Percentiles rank a stretch among this genome's conserved stretches.
Conservation (phyloP, 177 flowering plant genomes). For the Tripterygium wilfordii region DNA sequence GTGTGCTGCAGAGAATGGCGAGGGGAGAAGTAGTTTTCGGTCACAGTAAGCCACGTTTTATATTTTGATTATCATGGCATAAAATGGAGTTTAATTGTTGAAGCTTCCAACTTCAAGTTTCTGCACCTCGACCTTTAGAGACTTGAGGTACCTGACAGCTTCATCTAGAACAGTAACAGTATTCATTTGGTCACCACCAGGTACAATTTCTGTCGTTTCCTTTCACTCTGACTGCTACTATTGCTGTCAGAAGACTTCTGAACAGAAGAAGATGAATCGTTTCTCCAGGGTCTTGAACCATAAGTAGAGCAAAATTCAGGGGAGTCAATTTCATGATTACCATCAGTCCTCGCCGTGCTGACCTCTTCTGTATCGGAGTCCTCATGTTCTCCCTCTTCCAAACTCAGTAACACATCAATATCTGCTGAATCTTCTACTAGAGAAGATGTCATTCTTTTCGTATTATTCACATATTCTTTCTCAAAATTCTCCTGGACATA, state of each 20-base stretch:
- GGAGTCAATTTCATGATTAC: slow-evolving; percentile 32
- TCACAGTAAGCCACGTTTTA: not conserved
- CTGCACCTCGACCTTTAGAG: slow-evolving; percentile 64
- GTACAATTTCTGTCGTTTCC: slow-evolving; percentile 54
- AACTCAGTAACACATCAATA: slow-evolving; percentile 63
- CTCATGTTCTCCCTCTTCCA: slow-evolving; percentile 48
- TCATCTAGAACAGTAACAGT: slow-evolving; percentile 69
- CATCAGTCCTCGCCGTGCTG: slow-evolving; percentile 55
- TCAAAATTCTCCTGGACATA: slow-evolving; percentile 14
- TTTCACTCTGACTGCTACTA: slow-evolving; percentile 25
- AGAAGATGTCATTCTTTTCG: slow-evolving; percentile 20
- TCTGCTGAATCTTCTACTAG: slow-evolving; percentile 58
- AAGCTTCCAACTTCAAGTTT: slow-evolving; percentile 42
- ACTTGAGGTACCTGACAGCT: slow-evolving; percentile 72
- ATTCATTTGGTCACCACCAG: slow-evolving; percentile 62
- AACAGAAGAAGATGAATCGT: slow-evolving; percentile 17
- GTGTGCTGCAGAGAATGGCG: not conserved
- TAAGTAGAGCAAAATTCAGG: slow-evolving; percentile 46
- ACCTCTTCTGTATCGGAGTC: slow-evolving; percentile 52
- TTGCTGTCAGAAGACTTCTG: slow-evolving; percentile 25
- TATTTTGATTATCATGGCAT: not conserved
- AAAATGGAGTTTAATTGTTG: slow-evolving; percentile 10
- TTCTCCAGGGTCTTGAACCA: slow-evolving; percentile 28
- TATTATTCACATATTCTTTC: slow-evolving; percentile 5
- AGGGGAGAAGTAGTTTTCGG: not conserved